A percentile compares a stretch with the other conserved stretches of the same genome.
phyloP scores from a whole-genome alignment of 1,139 yeast genomes.

The Suhomyces chickasaworum region DNA sequence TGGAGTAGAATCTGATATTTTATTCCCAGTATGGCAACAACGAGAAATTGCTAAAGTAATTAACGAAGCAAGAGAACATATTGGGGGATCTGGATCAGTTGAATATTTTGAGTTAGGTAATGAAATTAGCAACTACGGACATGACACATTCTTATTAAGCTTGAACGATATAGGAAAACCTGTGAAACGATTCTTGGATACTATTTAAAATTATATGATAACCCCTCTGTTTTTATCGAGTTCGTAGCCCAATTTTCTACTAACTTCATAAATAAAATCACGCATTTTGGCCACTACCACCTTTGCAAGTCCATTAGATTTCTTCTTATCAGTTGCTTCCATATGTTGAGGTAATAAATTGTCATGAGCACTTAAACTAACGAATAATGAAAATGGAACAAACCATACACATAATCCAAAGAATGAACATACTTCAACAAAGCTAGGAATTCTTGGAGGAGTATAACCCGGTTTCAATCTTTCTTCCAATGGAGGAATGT shows the following conservation, averaged over 20 bases:
- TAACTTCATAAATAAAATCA: conserved; percentile 49
- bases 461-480: conserved; percentile 58
- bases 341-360: conserved; percentile 71
- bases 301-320: conserved; percentile 59
- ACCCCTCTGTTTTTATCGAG: conserved; percentile 61
- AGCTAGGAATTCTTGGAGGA: conserved; percentile 75
- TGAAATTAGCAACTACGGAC: conserved; percentile 81
- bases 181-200: conserved; percentile 56
- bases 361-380: conserved; percentile 90
- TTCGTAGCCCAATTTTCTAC: conserved; percentile 62
- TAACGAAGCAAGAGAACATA: conserved; percentile 37
- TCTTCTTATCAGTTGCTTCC: conserved; percentile 33
- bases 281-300: conserved; percentile 59
- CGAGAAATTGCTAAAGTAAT: conserved; percentile 72
- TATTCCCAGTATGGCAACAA: conserved; percentile 96
- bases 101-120: conserved; percentile 73
- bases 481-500: conserved; percentile 57
- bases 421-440: conserved; percentile 88
- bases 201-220: conserved; percentile 31
- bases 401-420: conserved; percentile 95
- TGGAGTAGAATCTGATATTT: conserved; percentile 89
- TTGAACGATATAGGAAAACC: conserved; percentile 80
- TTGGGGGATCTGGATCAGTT: conserved; percentile 35
- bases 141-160: conserved; percentile 83
- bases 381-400: conserved; percentile 89